Conservation (phyloP, 495 filamentous ascomycete species). For the Aspergillus asperescens region DNA sequence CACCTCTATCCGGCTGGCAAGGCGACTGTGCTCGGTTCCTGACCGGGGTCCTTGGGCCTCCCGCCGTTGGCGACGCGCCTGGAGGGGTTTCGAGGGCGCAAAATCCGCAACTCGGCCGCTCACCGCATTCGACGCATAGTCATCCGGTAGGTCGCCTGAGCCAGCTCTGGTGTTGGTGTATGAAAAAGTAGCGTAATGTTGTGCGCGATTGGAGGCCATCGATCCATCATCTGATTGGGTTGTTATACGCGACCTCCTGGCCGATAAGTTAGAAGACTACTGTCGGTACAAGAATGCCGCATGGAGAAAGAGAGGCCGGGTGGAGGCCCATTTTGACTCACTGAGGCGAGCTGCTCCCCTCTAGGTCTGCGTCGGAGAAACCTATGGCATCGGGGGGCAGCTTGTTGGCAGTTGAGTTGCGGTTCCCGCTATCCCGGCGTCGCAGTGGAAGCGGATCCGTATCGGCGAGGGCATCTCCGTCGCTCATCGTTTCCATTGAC, state of each 20-base stretch:
- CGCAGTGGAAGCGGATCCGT: slow-evolving; percentile 17
- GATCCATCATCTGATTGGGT: slow-evolving; percentile 22
- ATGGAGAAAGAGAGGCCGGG: neutral
- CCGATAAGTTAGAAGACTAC: slow-evolving; percentile 4
- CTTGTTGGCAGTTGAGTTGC: neutral
- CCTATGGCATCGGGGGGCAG: neutral
- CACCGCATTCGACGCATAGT: slow-evolving; percentile 20
- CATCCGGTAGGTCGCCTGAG: slow-evolving; percentile 21
- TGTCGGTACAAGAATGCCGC: neutral
- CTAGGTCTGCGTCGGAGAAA: neutral
- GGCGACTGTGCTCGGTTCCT: slow-evolving; percentile 6
- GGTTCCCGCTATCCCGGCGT: slow-evolving; percentile 8
- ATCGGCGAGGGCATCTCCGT: slow-evolving; percentile 16
- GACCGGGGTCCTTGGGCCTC: slow-evolving; percentile 12
- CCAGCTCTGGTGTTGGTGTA: slow-evolving; percentile 18
- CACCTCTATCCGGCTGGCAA: slow-evolving; percentile 8
- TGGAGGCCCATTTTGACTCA: slow-evolving; percentile 5
- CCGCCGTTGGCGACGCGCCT: slow-evolving; percentile 12
- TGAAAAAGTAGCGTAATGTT: slow-evolving; percentile 22
- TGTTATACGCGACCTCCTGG: slow-evolving; percentile 17
- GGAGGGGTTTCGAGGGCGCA: slow-evolving; percentile 14
- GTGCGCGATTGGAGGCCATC: slow-evolving; percentile 22
- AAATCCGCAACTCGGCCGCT: slow-evolving; percentile 18
- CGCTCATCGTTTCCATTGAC: slow-evolving; percentile 21
- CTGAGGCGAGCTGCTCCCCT: slow-evolving; percentile 11